Conservation (phyloP, 306 rosid species). For the Vicia villosa region DNA sequence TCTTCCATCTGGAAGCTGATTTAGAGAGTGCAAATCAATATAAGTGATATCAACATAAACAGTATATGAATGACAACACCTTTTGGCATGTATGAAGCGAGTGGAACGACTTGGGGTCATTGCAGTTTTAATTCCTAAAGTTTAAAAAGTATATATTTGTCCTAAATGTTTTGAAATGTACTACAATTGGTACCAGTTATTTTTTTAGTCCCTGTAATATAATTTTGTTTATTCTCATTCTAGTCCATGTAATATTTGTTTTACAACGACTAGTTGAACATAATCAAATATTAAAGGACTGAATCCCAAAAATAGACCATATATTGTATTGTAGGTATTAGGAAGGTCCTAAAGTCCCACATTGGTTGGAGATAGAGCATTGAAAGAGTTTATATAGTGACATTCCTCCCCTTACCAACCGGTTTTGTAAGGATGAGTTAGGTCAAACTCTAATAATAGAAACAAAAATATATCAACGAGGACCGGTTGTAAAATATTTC, state of each 20-base stretch:
- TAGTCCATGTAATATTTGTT: neutral
- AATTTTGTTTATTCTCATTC: neutral
- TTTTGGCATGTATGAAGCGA: slow-evolving; percentile 14
- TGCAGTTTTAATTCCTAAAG: neutral
- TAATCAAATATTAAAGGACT: neutral
- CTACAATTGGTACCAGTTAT: neutral
- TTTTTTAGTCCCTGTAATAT: neutral
- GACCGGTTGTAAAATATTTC: neutral
- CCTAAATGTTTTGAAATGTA: neutral
- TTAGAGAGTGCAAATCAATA: slow-evolving; percentile 25
- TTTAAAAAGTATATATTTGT: neutral
- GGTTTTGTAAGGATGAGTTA: too few species aligned
- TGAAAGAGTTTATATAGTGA: too few species aligned
- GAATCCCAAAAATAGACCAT: neutral
- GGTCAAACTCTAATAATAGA: too few species aligned
- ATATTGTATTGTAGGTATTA: neutral
- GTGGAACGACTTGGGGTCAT: too few species aligned
- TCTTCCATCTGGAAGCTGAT: slow-evolving; percentile 99
- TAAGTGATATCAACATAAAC: slow-evolving; percentile 29
- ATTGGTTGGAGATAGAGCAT: too few species aligned
- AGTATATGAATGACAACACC: slow-evolving; percentile 5
- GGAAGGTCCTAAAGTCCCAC: too few species aligned
- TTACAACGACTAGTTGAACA: neutral
- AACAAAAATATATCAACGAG: neutral
- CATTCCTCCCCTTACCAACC: too few species aligned